phyloP scores from a whole-genome alignment of 495 filamentous ascomycete species.

The Massariosphaeria phaeospora region DNA sequence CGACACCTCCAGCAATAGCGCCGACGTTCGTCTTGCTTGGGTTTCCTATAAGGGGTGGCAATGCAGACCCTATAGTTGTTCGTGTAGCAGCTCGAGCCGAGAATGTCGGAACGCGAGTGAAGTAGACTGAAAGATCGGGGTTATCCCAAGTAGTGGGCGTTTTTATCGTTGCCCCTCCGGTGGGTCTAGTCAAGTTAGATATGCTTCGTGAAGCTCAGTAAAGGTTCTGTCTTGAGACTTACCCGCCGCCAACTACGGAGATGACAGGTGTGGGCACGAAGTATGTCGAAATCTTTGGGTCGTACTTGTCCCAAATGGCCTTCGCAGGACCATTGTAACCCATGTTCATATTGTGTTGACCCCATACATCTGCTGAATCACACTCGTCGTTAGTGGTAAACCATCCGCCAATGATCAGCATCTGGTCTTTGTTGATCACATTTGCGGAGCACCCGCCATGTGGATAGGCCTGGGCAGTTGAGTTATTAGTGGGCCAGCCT shows the following conservation, averaged over 20 bases:
- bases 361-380: slow-evolving; percentile 39
- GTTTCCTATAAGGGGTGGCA: slow-evolving; percentile 5
- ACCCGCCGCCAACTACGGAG: slow-evolving; percentile 45
- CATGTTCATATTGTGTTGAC: slow-evolving; percentile 46
- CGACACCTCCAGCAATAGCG: slow-evolving; percentile 37
- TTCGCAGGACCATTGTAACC: slow-evolving; percentile 40
- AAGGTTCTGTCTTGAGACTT: slow-evolving; percentile 15
- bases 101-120: slow-evolving; percentile 30
- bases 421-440: slow-evolving; percentile 45
- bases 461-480: slow-evolving; percentile 27
- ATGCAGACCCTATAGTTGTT: slow-evolving; percentile 17
- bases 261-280: slow-evolving; percentile 44
- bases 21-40: slow-evolving; percentile 26
- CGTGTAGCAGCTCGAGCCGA: slow-evolving; percentile 29
- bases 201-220: background rate
- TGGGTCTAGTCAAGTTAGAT: slow-evolving; percentile 27
- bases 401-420: slow-evolving; percentile 47
- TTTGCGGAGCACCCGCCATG: slow-evolving; percentile 51
- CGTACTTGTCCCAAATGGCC: slow-evolving; percentile 42
- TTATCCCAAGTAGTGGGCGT: slow-evolving; percentile 35
- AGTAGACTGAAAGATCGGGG: slow-evolving; percentile 36
- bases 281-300: slow-evolving; percentile 42
- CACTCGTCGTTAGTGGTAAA: slow-evolving; percentile 37
- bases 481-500: slow-evolving; percentile 40
- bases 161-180: slow-evolving; percentile 43